These are phyloP conservation scores for Daedaleopsis nitida DNA, from an alignment of 768 basidiomycete species.

Conservation along the genomic window DNA sequence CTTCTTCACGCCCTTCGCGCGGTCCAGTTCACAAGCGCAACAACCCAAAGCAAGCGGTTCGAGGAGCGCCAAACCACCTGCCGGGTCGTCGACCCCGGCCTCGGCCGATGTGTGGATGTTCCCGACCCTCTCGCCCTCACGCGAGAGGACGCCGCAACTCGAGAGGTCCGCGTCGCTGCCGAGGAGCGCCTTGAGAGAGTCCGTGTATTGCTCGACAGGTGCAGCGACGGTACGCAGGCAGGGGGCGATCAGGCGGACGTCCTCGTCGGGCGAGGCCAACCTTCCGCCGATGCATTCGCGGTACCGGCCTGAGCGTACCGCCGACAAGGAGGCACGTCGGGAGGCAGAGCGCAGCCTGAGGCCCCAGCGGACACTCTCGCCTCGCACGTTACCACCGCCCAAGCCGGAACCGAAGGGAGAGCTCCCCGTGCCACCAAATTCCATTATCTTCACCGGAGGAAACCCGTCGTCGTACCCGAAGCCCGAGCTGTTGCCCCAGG, in stretches of 20 bases:
- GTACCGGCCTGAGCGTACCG: conserved; percentile 2
- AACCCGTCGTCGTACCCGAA: neutral
- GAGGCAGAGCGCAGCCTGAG: neutral
- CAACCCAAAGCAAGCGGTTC: neutral
- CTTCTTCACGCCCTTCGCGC: conserved; percentile 8
- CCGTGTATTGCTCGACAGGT: neutral
- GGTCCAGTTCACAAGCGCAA: neutral
- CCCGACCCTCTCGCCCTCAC: neutral
- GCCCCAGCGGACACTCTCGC: too few relatives aligned
- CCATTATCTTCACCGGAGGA: too few relatives aligned
- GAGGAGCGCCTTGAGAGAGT: neutral
- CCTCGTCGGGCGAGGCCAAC: conserved; percentile 5
- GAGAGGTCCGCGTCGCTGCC: neutral
- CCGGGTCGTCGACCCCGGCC: neutral
- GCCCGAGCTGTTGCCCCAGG: neutral
- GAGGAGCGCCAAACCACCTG: neutral
- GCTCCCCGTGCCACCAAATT: neutral
- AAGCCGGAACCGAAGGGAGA: neutral
- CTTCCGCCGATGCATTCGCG: conserved; percentile 1
- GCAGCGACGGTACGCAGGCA: conserved; percentile 11
- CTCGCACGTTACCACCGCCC: neutral
- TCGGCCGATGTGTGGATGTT: neutral
- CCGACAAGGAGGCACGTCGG: neutral
- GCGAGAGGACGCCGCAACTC: neutral
- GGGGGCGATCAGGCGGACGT: conserved; percentile 10